phyloP scores from a whole-genome alignment of 2,329 filamentous ascomycete genomes.

The Ophiocordyceps australis region DNA sequence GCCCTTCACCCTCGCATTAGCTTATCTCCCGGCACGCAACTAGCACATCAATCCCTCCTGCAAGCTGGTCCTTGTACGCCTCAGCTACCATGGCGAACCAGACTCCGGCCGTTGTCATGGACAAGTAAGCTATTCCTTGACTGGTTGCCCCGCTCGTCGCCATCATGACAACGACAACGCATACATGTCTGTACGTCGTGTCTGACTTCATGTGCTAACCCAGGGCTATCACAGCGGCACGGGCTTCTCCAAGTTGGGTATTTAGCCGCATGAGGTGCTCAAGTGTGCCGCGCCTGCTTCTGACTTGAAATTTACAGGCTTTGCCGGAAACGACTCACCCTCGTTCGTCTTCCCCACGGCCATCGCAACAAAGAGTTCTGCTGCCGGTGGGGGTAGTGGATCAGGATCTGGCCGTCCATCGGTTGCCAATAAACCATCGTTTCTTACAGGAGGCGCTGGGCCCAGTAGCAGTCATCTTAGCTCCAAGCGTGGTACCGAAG shows the following conservation, averaged over 20 bases:
- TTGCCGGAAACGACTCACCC: slow-evolving; percentile 96
- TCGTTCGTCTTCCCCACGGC: slow-evolving; percentile 99
- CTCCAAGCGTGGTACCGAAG: slow-evolving; percentile 87
- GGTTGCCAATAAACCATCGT: slow-evolving; percentile 88
- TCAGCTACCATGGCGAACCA: slow-evolving; percentile 65
- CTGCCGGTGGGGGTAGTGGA: slow-evolving; percentile 49
- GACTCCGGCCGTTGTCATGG: slow-evolving; percentile 99
- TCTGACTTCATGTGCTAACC: too few relatives aligned
- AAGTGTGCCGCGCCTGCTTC: slow-evolving; percentile 4
- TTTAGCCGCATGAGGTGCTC: slow-evolving; percentile 10
- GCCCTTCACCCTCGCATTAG: slow-evolving; percentile 1
- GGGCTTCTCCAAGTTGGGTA: slow-evolving; percentile 97
- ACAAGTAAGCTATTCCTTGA: slow-evolving; percentile 71
- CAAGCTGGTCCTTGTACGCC: too few relatives aligned
- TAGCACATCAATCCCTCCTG: too few relatives aligned
- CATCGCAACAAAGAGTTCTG: slow-evolving; percentile 75
- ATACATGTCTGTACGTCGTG: too few relatives aligned
- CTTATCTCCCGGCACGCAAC: neutral
- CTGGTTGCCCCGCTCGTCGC: too few relatives aligned
- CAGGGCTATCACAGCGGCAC: slow-evolving; percentile 56
- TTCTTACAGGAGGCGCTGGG: slow-evolving; percentile 79
- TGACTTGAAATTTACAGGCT: slow-evolving; percentile 39
- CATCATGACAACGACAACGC: neutral
- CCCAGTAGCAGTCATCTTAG: slow-evolving; percentile 59
- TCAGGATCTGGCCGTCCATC: slow-evolving; percentile 77